Conservation (phyloP, 2,329 filamentous ascomycete genomes). For the Microthyrium microscopicum region DNA sequence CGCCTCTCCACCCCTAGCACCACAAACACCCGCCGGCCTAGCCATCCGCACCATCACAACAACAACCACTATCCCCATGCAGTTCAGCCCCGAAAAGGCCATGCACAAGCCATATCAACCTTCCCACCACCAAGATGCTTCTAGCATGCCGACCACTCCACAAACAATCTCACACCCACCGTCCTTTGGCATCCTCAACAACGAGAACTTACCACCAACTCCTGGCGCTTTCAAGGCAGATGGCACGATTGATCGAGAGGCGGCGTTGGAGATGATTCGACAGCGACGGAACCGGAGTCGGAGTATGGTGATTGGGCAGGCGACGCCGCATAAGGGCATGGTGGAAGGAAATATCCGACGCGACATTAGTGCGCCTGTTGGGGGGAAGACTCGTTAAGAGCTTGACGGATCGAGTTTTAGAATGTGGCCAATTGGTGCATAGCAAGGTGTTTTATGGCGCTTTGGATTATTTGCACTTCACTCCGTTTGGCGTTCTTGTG, state of each 20-base stretch:
- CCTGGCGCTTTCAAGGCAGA: conserved; percentile 16
- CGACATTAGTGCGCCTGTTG: conserved; percentile 29
- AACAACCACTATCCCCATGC: conserved; percentile 31
- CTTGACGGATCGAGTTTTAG: too few species aligned
- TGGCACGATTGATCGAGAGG: conserved; percentile 40
- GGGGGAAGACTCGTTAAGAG: conserved; percentile 1
- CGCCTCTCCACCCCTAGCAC: conserved; percentile 12
- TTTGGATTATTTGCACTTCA: too few species aligned
- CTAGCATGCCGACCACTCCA: conserved; percentile 10
- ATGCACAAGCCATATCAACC: conserved; percentile 10
- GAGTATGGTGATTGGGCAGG: conserved; percentile 46
- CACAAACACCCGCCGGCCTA: conserved; percentile 14
- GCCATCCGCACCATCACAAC: conserved; percentile 28
- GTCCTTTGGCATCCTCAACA: not conserved
- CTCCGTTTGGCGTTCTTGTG: too few species aligned
- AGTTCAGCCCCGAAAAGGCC: conserved; percentile 22
- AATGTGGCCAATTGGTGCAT: too few species aligned
- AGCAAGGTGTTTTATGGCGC: too few species aligned
- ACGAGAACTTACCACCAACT: not conserved
- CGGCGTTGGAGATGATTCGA: conserved; percentile 59
- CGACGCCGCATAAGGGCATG: conserved; percentile 45
- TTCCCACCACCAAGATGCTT: conserved; percentile 15
- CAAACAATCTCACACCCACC: conserved; percentile 21
- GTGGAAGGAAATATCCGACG: conserved; percentile 26
- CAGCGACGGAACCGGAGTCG: conserved; percentile 55